Base-by-base conservation (phyloP, 352 stramenopile species). In the Pilasporangium apinafurcum region DNA sequence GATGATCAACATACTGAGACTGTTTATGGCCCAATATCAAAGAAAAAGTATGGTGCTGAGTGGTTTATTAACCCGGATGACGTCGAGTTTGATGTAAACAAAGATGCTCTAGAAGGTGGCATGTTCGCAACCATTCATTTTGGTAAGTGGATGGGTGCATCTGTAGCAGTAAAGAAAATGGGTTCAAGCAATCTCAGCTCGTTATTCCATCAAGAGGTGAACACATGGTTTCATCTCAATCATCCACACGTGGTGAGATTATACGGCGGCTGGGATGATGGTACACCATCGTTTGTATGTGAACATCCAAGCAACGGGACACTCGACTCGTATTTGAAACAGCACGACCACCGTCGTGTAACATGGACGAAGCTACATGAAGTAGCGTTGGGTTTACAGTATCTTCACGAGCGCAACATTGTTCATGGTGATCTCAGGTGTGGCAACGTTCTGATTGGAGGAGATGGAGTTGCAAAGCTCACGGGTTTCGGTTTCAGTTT, bases 191-290 rank as follows among this genome's bases (percentile, higher is more conserved):
- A n/a, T n/a, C n/a, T n/a, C n/a, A n/a, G n/a, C n/a, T n/a, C n/a
- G n/a, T n/a, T n/a, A 26, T 53, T 59, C 31, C 29, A 28, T 2
- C 50, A 41, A n/a, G 56, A 65, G 37, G 24, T 51, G 4, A 26
- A 51, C 6, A 3, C 53, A 7, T 65, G 56, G 56, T 49, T 53
- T 26, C 6, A 27, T 0, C 29, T 60, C 0, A 40, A 54, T 4
- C 48, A 68, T 32, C 34, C 45, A 2, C 44, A 63, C 30, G 24
- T 62, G 1, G 33, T 67, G 14, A 39, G 46, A 8, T 21, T 67
- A 20, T 67, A 60, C 25, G 58, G 58, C 14, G 58, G 44, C 9
- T 63, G 49, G 9, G 35, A 62, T 20, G 9, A 54, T 3, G 53
- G 25, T 1, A 18, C 25, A 1, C 42, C 48, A 13, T 47, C 37